Conservation (phyloP, 345 rosid genomes). For the Anacardium occidentale region DNA sequence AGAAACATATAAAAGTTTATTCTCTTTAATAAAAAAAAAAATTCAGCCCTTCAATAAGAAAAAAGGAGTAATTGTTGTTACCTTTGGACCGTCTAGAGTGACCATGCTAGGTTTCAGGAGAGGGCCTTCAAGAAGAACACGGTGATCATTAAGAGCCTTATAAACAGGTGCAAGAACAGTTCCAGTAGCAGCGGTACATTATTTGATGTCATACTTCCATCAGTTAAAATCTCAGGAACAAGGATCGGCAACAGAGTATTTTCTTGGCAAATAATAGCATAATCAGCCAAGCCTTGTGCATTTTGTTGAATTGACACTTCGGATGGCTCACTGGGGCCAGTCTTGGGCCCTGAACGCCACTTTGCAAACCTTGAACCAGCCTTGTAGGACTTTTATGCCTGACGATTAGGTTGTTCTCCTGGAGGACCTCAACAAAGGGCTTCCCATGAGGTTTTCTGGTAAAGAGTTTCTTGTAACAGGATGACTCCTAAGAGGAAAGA, state of each 20-base stretch:
- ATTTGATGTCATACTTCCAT: slow-evolving; percentile 70
- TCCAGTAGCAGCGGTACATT: slow-evolving; percentile 85
- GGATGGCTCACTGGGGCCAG: slow-evolving; percentile 78
- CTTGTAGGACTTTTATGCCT: slow-evolving; percentile 93
- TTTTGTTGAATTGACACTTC: slow-evolving; percentile 82
- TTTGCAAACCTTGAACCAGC: slow-evolving; percentile 94
- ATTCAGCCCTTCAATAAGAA: too few species aligned
- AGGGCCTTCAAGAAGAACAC: slow-evolving; percentile 93
- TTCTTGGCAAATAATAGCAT: slow-evolving; percentile 93
- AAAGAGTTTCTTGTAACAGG: slow-evolving; percentile 92
- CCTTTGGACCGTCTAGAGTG: slow-evolving; percentile 89
- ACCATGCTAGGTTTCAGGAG: slow-evolving; percentile 98
- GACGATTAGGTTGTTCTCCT: slow-evolving; percentile 77
- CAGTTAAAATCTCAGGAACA: slow-evolving; percentile 89
- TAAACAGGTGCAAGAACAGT: slow-evolving; percentile 81
- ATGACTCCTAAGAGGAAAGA: slow-evolving; percentile 84
- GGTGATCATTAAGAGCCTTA: slow-evolving; percentile 92
- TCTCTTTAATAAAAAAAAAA: too few species aligned
- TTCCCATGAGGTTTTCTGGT: slow-evolving; percentile 77
- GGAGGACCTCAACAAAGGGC: slow-evolving; percentile 80
- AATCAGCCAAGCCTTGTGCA: slow-evolving; percentile 90
- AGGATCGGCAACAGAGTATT: slow-evolving; percentile 87
- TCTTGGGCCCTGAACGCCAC: slow-evolving; percentile 96
- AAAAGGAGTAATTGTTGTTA: slow-evolving; percentile 2
- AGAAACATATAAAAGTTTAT: too few species aligned